A percentile compares a stretch with the other conserved stretches of the same genome.
These are phyloP conservation scores for Juglanconis sp. DNA, from an alignment of 2,329 filamentous ascomycete species.

Conservation along the genomic window DNA sequence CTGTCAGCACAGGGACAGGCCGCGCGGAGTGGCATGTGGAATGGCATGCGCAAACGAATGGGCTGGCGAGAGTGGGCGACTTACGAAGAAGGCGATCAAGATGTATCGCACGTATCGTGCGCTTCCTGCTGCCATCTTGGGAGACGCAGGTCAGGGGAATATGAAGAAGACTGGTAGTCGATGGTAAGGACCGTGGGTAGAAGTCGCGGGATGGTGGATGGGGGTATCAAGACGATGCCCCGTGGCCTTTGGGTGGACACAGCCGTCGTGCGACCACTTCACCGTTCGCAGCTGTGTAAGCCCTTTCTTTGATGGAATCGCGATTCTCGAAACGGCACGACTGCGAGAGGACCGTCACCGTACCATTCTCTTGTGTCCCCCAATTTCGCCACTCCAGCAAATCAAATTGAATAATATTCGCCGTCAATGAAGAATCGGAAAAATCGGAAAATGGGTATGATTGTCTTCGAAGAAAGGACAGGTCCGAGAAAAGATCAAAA, in stretches of 20 bases:
- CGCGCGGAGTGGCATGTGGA: constrained; percentile 1
- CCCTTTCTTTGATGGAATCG: not conserved
- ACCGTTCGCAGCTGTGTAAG: not conserved
- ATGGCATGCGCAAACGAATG: constrained; percentile 19
- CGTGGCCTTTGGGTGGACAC: constrained; percentile 4
- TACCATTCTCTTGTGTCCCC: not conserved
- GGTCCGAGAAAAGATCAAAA: not conserved
- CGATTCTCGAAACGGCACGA: not conserved
- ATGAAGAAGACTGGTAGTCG: not conserved
- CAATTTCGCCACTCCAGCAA: not conserved
- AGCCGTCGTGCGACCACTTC: constrained; percentile 5
- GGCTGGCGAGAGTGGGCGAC: constrained; percentile 31
- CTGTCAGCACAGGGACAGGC: constrained; percentile 21
- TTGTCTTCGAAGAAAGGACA: not conserved
- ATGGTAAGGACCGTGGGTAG: not conserved
- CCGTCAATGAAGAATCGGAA: not conserved
- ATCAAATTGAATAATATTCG: not conserved
- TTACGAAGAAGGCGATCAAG: constrained; percentile 79
- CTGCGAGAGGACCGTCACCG: not conserved
- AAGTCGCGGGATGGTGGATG: constrained; percentile 12
- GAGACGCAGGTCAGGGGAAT: constrained; percentile 8
- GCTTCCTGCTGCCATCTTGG: constrained; percentile 62
- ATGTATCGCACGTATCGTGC: constrained; percentile 75
- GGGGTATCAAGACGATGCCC: not conserved
- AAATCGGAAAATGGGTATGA: not conserved